Conservation (phyloP, 306 rosid species). For the cucumber (Cucumis sativus) region DNA sequence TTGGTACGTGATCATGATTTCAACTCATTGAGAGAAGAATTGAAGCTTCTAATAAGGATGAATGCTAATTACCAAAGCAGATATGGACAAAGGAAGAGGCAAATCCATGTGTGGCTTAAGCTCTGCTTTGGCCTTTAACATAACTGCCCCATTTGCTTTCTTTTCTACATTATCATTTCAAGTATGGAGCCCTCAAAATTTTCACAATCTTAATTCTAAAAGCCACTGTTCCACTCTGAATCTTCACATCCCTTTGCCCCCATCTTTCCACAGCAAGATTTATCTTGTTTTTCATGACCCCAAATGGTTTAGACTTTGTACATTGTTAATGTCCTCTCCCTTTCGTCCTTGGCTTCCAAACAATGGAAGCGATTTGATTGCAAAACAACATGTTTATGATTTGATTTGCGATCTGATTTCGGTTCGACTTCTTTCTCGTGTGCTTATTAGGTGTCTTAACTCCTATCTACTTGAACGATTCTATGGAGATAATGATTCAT, state of each 20-base stretch:
- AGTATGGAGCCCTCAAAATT: conserved; percentile 5
- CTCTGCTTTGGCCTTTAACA: conserved; percentile 10
- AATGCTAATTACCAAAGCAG: conserved; percentile 5
- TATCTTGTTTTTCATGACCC: conserved; percentile 1
- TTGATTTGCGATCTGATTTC: not conserved
- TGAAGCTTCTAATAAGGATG: not conserved
- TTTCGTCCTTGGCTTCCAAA: not conserved
- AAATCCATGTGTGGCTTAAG: not conserved
- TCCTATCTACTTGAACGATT: not conserved
- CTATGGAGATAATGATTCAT: not conserved
- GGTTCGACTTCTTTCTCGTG: not conserved
- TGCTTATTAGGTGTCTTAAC: not conserved
- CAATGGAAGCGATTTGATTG: not conserved
- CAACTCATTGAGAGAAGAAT: not conserved
- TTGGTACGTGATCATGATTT: not conserved
- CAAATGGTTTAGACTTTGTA: not conserved
- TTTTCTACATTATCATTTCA: conserved; percentile 7
- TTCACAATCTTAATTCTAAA: conserved; percentile 1
- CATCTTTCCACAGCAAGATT: not conserved
- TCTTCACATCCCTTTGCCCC: conserved; percentile 9
- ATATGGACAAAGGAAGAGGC: conserved; percentile 13
- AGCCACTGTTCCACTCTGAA: not conserved
- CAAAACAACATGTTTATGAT: not conserved
- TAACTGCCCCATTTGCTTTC: conserved; percentile 18
- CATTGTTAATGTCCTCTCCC: conserved; percentile 10